These are phyloP conservation scores for Plasmodium adleri DNA, from an alignment of 169 alveolate species.

Conservation along the genomic window DNA sequence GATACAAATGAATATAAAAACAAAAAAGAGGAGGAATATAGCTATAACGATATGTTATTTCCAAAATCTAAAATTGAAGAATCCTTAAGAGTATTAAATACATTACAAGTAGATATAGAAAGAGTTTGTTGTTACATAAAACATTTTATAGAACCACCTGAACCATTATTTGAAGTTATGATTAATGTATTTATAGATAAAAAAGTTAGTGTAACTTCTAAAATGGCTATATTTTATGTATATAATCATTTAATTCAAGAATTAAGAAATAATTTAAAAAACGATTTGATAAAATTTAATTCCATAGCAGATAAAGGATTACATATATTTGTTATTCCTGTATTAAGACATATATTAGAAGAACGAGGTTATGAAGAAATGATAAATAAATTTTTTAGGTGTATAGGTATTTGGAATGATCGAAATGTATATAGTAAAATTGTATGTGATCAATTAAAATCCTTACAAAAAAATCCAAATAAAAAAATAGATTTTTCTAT, in stretches of 20 bases:
- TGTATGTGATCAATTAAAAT: slow-evolving; percentile 69
- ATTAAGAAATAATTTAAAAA: slow-evolving; percentile 51
- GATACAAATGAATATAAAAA: slow-evolving; percentile 11
- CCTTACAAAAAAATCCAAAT: slow-evolving; percentile 58
- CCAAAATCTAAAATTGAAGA: slow-evolving; percentile 49
- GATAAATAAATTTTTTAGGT: slow-evolving; percentile 59
- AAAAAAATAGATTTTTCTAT: slow-evolving; percentile 35
- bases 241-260: slow-evolving; percentile 77
- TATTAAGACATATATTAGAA: slow-evolving; percentile 32
- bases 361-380: slow-evolving; percentile 32
- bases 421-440: slow-evolving; percentile 66
- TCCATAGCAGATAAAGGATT: slow-evolving; percentile 62
- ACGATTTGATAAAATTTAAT: slow-evolving; percentile 36
- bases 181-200: slow-evolving; percentile 41
- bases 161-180: slow-evolving; percentile 48
- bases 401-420: slow-evolving; percentile 73
- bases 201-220: slow-evolving; percentile 32
- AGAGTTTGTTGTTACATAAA: slow-evolving; percentile 74
- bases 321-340: slow-evolving; percentile 60
- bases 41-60: slow-evolving; percentile 29
- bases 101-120: slow-evolving; percentile 74
- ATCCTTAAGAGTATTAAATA: slow-evolving; percentile 61
- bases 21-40: not conserved
- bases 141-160: slow-evolving; percentile 77
- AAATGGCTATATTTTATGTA: slow-evolving; percentile 75